These are phyloP conservation scores for Kernera saxatilis DNA, from an alignment of 345 rosid species.

Conservation along the genomic window DNA sequence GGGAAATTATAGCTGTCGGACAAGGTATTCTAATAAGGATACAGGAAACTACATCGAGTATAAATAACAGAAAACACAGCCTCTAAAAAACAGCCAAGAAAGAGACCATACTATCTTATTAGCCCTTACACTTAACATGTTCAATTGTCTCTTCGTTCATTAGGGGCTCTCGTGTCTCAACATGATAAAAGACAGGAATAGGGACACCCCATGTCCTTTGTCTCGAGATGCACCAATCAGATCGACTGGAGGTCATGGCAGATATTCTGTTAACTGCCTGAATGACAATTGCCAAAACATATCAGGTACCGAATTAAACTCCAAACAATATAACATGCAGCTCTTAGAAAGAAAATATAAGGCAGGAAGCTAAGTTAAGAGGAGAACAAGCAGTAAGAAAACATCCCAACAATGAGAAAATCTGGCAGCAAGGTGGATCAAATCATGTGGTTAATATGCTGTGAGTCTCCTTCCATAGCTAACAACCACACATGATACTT, in stretches of 20 bases:
- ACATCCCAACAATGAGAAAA: slow-evolving; percentile 4
- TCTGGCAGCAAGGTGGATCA: not conserved
- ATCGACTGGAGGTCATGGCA: slow-evolving; percentile 87
- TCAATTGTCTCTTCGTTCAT: slow-evolving; percentile 80
- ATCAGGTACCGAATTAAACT: slow-evolving; percentile 14
- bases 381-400: not conserved
- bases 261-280: slow-evolving; percentile 90
- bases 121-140: slow-evolving; percentile 71
- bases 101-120: not conserved
- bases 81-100: not conserved
- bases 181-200: slow-evolving; percentile 85
- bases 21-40: slow-evolving; percentile 12
- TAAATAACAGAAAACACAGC: not conserved
- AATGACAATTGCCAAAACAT: slow-evolving; percentile 10
- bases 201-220: slow-evolving; percentile 99
- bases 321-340: not conserved
- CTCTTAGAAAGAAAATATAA: not conserved
- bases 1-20: slow-evolving; percentile 61
- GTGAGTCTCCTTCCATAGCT: not conserved
- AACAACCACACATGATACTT: not conserved
- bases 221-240: slow-evolving; percentile 97
- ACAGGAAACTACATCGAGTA: not conserved
- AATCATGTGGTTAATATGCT: not conserved
- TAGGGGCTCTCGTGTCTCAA: slow-evolving; percentile 75
- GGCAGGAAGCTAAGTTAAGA: not conserved